phyloP scores from a whole-genome alignment of 257 asterid genomes.

The Nicotiana paniculata region DNA sequence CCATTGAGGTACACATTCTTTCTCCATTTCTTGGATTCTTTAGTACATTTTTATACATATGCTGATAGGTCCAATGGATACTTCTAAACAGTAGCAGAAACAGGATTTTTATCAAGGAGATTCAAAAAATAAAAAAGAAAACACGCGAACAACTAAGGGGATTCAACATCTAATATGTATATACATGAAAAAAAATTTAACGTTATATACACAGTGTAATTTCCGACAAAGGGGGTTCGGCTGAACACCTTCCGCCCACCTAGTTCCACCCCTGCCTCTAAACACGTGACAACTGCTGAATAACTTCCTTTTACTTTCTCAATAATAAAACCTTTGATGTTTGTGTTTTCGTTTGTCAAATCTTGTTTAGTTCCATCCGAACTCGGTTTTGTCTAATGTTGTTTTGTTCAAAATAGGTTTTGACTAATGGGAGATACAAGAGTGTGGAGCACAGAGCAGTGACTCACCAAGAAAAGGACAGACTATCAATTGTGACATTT shows the following conservation, averaged over 20 bases:
- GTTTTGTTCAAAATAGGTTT: conserved; percentile 40
- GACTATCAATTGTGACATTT: conserved; percentile 87
- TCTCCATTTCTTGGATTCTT: neutral
- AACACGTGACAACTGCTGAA: neutral
- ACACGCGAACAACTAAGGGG: too few relatives aligned
- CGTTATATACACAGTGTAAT: too few relatives aligned
- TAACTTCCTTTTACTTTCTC: too few relatives aligned
- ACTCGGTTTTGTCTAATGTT: neutral
- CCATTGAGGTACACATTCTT: conserved; percentile 56
- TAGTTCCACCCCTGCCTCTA: too few relatives aligned
- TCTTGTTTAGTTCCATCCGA: too few relatives aligned
- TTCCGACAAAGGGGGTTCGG: too few relatives aligned
- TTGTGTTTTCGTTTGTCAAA: neutral
- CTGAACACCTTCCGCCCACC: too few relatives aligned
- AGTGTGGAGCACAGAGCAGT: conserved; percentile 98
- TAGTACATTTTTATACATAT: neutral
- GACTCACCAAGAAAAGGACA: conserved; percentile 64
- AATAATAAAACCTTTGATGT: neutral
- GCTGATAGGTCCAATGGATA: neutral
- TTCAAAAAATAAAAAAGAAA: too few relatives aligned
- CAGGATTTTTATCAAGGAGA: too few relatives aligned
- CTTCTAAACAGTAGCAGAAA: neutral
- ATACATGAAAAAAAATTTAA: too few relatives aligned
- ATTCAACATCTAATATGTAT: too few relatives aligned
- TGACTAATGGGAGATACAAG: conserved; percentile 83